A percentile compares a stretch with the other conserved stretches of the same genome.
phyloP scores from a whole-genome alignment of 192 early-diverging fungal species.

The Backusella tuberculispora region DNA sequence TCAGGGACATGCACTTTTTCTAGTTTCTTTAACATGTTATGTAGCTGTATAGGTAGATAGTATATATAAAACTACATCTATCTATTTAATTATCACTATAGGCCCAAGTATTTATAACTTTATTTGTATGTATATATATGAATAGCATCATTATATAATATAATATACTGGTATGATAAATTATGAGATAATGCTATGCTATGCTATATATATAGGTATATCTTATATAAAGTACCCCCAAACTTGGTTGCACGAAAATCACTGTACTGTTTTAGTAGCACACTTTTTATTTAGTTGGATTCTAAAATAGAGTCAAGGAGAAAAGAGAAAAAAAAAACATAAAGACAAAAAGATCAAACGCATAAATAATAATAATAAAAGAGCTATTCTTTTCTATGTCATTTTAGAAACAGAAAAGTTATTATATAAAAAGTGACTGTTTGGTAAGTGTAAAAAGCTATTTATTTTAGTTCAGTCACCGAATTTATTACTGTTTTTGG shows the following conservation, averaged over 20 bases:
- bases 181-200: too few relatives aligned
- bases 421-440: slow-evolving; percentile 12
- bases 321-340: slow-evolving; percentile 1
- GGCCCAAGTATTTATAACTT: neutral
- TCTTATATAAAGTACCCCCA: slow-evolving; percentile 7
- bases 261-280: slow-evolving; percentile 12
- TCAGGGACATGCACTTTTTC: slow-evolving; percentile 12
- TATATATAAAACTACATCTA: neutral
- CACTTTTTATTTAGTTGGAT: slow-evolving; percentile 15
- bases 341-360: slow-evolving; percentile 10
- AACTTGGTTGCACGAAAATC: slow-evolving; percentile 4
- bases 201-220: too few relatives aligned
- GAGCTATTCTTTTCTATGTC: neutral
- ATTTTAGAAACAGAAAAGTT: neutral
- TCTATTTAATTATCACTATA: neutral
- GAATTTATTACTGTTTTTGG: slow-evolving; percentile 7
- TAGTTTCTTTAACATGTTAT: slow-evolving; percentile 1
- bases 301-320: slow-evolving; percentile 15
- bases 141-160: neutral
- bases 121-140: neutral
- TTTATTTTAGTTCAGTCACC: slow-evolving; percentile 16
- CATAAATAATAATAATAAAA: slow-evolving; percentile 7
- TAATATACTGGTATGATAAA: neutral
- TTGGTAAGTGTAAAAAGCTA: neutral
- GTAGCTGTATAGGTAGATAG: neutral